Percentiles rank a stretch among this genome's conserved stretches.
Evolutionary conservation across 257 asterid genomes (phyloP).

Genomic region (Hygrophila difformis): DNA sequence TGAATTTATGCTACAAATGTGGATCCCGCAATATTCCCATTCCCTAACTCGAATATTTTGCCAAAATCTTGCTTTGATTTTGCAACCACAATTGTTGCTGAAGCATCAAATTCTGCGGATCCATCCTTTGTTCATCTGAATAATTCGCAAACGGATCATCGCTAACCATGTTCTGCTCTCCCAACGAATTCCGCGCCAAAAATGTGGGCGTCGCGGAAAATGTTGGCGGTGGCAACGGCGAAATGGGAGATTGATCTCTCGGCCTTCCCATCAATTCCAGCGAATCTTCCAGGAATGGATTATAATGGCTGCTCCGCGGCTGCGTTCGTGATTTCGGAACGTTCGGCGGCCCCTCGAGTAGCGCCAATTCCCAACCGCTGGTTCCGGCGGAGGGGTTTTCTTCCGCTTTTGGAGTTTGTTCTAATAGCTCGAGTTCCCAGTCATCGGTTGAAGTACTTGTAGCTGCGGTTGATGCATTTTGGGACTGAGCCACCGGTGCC

Average conservation of each 20-base stretch:
- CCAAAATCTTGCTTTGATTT: constrained; percentile 44
- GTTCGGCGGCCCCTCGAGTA: constrained; percentile 3
- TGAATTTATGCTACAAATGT: too few relatives aligned
- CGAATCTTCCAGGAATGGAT: constrained; percentile 39
- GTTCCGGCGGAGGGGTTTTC: constrained; percentile 2
- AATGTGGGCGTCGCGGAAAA: constrained; percentile 41
- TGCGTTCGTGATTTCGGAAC: constrained; percentile 11
- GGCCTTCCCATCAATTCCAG: constrained; percentile 4
- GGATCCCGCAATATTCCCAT: too few relatives aligned
- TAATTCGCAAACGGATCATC: constrained; percentile 31
- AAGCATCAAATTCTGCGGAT: constrained; percentile 21
- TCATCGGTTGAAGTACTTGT: too few relatives aligned
- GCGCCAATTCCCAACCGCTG: constrained; percentile 28
- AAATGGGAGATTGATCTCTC: neutral
- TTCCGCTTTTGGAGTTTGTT: too few relatives aligned
- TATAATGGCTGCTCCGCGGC: constrained; percentile 21
- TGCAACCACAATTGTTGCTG: constrained; percentile 49
- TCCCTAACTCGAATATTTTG: constrained; percentile 22
- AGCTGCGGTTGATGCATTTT: too few relatives aligned
- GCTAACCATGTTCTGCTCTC: neutral
- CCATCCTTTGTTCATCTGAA: constrained; percentile 13
- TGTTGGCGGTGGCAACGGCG: constrained; percentile 9
- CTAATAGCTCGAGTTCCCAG: too few relatives aligned
- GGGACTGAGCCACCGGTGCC: too few relatives aligned
- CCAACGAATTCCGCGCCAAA: constrained; percentile 15